Evolutionary conservation across 208 protist genomes (phyloP).

Genomic region (Leishmania tropica): DNA sequence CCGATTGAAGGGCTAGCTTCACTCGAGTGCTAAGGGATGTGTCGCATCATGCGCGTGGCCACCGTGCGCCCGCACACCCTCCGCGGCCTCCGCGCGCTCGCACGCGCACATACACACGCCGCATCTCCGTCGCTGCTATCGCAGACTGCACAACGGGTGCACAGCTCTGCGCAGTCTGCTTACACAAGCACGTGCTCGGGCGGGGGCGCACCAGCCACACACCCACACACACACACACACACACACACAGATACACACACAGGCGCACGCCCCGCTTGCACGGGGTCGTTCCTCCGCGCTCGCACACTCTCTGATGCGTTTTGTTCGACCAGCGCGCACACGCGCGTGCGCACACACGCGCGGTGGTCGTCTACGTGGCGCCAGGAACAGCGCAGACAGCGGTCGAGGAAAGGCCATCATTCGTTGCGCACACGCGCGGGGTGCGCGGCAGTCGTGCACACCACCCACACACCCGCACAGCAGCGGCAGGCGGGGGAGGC

Average conservation of each 20-base stretch:
- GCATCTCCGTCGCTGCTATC: constrained; percentile 34
- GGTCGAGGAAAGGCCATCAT: too few species aligned
- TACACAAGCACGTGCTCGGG: neutral
- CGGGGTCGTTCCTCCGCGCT: neutral
- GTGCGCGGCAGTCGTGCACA: neutral
- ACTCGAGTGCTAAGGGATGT: neutral
- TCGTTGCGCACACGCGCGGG: neutral
- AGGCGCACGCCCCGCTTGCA: neutral
- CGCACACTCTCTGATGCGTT: neutral
- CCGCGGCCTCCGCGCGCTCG: too few species aligned
- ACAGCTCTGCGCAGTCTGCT: constrained; percentile 16
- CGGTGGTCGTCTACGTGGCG: too few species aligned
- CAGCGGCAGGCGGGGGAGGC: neutral
- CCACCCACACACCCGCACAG: neutral
- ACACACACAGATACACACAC: too few species aligned
- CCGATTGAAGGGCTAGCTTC: constrained; percentile 38
- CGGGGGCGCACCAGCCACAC: too few species aligned
- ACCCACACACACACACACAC: too few species aligned
- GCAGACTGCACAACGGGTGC: constrained; percentile 13
- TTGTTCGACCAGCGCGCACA: neutral
- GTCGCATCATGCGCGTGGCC: constrained; percentile 31
- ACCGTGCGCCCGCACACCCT: neutral
- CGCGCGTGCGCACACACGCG: neutral
- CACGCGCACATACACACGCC: neutral
- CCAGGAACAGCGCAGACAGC: neutral